Percentiles rank a stretch among this genome's conserved stretches.
These are phyloP conservation scores for Neonectria sp. DNA, from an alignment of 2,329 filamentous ascomycete genomes.

Conservation along the genomic window DNA sequence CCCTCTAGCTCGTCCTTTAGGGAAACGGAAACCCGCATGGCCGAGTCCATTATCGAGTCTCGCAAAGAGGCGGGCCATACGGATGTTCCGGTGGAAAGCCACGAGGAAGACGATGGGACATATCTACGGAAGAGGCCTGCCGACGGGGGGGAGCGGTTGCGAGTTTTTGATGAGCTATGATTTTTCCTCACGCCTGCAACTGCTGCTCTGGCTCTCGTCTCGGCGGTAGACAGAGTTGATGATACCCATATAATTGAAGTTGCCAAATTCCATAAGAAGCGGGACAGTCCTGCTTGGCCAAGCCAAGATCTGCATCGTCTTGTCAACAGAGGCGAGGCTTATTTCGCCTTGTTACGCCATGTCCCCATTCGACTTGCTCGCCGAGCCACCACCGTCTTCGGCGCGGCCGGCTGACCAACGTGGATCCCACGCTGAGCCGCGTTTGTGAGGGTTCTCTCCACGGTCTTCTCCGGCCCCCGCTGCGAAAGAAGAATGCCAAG, in stretches of 20 bases:
- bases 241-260: conserved; percentile 32
- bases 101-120: conserved; percentile 41
- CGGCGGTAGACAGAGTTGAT: conserved; percentile 31
- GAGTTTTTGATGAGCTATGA: conserved; percentile 64
- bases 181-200: conserved; percentile 13
- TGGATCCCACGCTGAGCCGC: conserved; percentile 5
- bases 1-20: conserved; percentile 31
- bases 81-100: conserved; percentile 37
- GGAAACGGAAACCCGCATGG: conserved; percentile 33
- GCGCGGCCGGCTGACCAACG: conserved; percentile 18
- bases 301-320: background rate
- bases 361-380: conserved; percentile 4
- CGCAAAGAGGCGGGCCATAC: conserved; percentile 42
- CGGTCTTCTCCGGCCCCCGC: conserved; percentile 12
- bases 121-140: conserved; percentile 46
- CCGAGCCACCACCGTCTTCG: conserved; percentile 22
- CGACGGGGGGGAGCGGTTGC: conserved; percentile 55
- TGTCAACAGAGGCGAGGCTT: background rate
- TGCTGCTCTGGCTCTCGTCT: conserved; percentile 18
- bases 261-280: background rate
- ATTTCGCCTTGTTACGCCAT: conserved; percentile 8
- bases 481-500: background rate
- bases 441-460: conserved; percentile 2
- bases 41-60: conserved; percentile 43
- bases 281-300: background rate